Evolutionary conservation across 2,329 filamentous ascomycete species (phyloP), one percentile per base, ranked within the genome.

Genomic region (Hymenoscyphus repandus): DNA sequence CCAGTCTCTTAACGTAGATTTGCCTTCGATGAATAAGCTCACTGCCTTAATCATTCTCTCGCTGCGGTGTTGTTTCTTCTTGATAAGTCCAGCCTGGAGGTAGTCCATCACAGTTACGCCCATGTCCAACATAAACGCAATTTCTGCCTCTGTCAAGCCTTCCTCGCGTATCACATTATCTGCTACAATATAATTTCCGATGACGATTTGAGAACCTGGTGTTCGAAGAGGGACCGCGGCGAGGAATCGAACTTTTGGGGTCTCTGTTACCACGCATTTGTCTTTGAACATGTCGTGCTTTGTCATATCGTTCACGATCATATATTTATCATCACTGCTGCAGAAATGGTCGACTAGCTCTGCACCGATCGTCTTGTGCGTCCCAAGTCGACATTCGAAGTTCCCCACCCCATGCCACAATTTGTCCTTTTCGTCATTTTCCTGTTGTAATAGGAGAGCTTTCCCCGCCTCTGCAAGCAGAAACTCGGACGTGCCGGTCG

Each of bases 161-260:
- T 74, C 59, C 38, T 75, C 59, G 12, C 79, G 75, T 0, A 78
- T 74, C n/a, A 71, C 70, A 39, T 78, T 74, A 56, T 85, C 82
- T 2, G 82, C 68, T 2, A 85, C 74, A 47, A 77, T 76, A 52
- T 82, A 80, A 10, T 74, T 75, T 9, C 83, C 83, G 49, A 87
- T 79, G 42, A 75, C 74, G 57, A 78, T 75, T 27, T 77, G 74
- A 33, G 73, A 75, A 5, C 62, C 61, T 0, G 74, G 74, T 2
- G 78, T 81, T 22, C 75, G 74, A 48, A 87, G 78, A 0, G 83
- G 83, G 0, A 84, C 81, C 15, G 77, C 77, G 5, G 77, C 78
- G 52, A 80, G 79, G 59, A 82, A 82, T 41, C 68, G 66, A 30
- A 72, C 65, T 31, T 65, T 54, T 0, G 69, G 68, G 1, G 64